Percentiles rank a stretch among this genome's conserved stretches.
These are phyloP conservation scores for Neonectria neomacrospora DNA, from an alignment of 2,329 filamentous ascomycete genomes.

Conservation along the genomic window DNA sequence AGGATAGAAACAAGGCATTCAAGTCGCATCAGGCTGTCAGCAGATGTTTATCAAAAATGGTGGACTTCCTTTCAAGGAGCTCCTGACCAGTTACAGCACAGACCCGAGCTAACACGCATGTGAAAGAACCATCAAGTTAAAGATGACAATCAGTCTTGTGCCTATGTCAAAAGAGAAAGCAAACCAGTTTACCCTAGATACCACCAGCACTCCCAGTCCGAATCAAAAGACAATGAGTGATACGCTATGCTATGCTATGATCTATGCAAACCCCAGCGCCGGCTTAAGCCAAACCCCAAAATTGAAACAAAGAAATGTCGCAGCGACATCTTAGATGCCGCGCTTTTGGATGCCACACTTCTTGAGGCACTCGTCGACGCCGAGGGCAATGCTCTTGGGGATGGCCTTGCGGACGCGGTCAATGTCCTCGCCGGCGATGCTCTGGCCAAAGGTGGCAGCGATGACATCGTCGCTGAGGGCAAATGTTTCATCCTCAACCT, in stretches of 20 bases:
- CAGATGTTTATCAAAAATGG: neutral
- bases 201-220: neutral
- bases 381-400: conserved; percentile 62
- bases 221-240: neutral
- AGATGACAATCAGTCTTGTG: neutral
- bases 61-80: neutral
- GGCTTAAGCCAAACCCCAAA: neutral
- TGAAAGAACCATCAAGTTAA: neutral
- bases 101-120: conserved; percentile 13
- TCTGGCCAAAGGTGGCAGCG: conserved; percentile 58
- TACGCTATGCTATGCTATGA: conserved; percentile 2
- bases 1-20: neutral
- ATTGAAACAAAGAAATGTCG: neutral
- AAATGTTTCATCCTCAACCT: conserved; percentile 62
- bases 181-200: conserved; percentile 7
- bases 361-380: conserved; percentile 63
- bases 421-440: conserved; percentile 58
- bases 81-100: conserved; percentile 2
- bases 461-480: conserved; percentile 58
- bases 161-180: neutral
- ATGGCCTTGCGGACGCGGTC: conserved; percentile 54
- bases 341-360: conserved; percentile 54
- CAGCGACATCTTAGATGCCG: conserved; percentile 31
- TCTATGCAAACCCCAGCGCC: conserved; percentile 8
- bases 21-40: neutral